phyloP scores from a whole-genome alignment of 768 basidiomycete genomes.

The Lactarius evosmus region DNA sequence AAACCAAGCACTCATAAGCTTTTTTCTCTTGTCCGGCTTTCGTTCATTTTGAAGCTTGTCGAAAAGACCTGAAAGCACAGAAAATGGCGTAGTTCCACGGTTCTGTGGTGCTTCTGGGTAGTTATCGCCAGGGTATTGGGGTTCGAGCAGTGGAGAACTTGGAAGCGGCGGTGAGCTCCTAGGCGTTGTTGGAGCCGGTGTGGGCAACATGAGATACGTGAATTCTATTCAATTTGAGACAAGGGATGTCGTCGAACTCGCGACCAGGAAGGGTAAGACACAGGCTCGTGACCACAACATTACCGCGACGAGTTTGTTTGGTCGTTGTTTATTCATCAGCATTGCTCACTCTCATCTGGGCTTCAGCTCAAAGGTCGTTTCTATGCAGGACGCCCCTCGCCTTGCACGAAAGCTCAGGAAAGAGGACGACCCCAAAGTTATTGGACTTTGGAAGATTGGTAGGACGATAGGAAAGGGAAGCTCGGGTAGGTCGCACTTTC shows the following conservation, averaged over 20 bases:
- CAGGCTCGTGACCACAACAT: conserved; percentile 13
- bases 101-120: conserved; percentile 64
- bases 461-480: conserved; percentile 53
- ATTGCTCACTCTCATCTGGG: neutral
- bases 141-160: conserved; percentile 2
- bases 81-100: conserved; percentile 64
- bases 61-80: conserved; percentile 66
- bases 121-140: neutral
- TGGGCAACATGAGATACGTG: conserved; percentile 52
- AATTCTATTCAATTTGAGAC: neutral
- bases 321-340: conserved; percentile 20
- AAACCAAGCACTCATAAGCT: conserved; percentile 74
- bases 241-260: neutral
- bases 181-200: conserved; percentile 62
- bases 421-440: conserved; percentile 39
- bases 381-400: conserved; percentile 20
- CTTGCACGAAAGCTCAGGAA: conserved; percentile 28
- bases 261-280: neutral
- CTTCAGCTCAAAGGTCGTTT: neutral
- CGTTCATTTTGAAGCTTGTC: conserved; percentile 68
- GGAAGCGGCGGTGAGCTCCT: conserved; percentile 42
- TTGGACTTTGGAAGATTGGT: conserved; percentile 55
- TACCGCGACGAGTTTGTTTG: conserved; percentile 24
- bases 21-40: conserved; percentile 70
- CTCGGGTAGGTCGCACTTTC: conserved; percentile 40